These are phyloP conservation scores for Polysphondylium violaceum DNA, from an alignment of 78 protist genomes.

Conservation along the genomic window DNA sequence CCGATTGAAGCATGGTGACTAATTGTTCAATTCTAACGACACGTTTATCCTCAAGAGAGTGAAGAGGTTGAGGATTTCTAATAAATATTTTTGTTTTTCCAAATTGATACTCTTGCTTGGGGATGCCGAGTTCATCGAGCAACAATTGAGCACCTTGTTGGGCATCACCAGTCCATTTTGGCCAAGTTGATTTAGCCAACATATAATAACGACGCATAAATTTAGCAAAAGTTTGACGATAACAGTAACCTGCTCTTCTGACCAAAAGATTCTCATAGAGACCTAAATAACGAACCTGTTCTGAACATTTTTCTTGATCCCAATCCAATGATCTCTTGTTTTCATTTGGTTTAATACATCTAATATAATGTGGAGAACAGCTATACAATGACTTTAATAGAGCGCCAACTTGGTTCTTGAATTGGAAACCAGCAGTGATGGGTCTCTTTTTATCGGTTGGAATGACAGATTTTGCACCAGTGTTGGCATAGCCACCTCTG, in stretches of 20 bases:
- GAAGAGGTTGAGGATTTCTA: slow-evolving; percentile 75
- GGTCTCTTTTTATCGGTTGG: slow-evolving; percentile 81
- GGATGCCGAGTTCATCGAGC: slow-evolving; percentile 1
- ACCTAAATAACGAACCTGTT: slow-evolving; percentile 90
- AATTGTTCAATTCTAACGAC: slow-evolving; percentile 6
- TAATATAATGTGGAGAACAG: slow-evolving; percentile 79
- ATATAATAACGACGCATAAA: slow-evolving; percentile 89
- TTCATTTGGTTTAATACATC: slow-evolving; percentile 83
- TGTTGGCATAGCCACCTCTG: slow-evolving; percentile 56
- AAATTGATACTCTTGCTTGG: slow-evolving; percentile 39
- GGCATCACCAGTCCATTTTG: slow-evolving; percentile 76
- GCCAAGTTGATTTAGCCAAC: slow-evolving; percentile 84
- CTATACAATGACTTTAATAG: slow-evolving; percentile 63
- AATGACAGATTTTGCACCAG: slow-evolving; percentile 15
- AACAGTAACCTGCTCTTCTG: slow-evolving; percentile 94
- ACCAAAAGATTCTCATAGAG: slow-evolving; percentile 90
- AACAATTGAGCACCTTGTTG: slow-evolving; percentile 25
- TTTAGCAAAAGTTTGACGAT: slow-evolving; percentile 86
- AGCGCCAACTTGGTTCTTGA: slow-evolving; percentile 72
- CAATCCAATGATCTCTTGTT: slow-evolving; percentile 53
- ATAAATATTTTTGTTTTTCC: slow-evolving; percentile 75
- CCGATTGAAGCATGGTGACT: slow-evolving; percentile 43
- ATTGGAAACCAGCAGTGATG: slow-evolving; percentile 88
- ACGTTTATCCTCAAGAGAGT: slow-evolving; percentile 48
- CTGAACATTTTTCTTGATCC: slow-evolving; percentile 41